phyloP scores from a whole-genome alignment of 2,329 filamentous ascomycete species.

The Aspergillus caelatus region DNA sequence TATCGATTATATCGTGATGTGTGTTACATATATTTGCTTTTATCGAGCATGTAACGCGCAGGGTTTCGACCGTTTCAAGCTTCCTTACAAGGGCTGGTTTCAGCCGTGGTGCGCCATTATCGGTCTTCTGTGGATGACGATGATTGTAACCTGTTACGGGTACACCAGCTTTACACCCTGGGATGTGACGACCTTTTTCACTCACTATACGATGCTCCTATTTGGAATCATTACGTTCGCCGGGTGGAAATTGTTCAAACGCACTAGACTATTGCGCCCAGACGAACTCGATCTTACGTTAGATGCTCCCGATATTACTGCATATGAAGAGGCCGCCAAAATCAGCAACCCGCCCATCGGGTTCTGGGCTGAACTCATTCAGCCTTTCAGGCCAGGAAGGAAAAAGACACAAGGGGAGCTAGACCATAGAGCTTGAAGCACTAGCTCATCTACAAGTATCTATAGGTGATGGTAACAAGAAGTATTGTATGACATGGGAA shows the following conservation, averaged over 20 bases:
- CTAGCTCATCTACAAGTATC: not conserved
- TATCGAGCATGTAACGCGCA: slow-evolving; percentile 68
- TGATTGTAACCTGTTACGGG: slow-evolving; percentile 72
- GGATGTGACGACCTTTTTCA: slow-evolving; percentile 68
- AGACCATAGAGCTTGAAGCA: not conserved
- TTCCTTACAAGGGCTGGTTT: slow-evolving; percentile 67
- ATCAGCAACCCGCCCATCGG: slow-evolving; percentile 14
- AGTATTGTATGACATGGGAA: not conserved
- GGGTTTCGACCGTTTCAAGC: slow-evolving; percentile 62
- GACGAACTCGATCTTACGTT: slow-evolving; percentile 15
- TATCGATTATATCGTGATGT: slow-evolving; percentile 54
- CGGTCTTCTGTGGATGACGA: slow-evolving; percentile 60
- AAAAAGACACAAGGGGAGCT: not conserved
- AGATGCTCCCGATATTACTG: slow-evolving; percentile 16
- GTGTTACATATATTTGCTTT: slow-evolving; percentile 70
- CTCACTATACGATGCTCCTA: slow-evolving; percentile 68
- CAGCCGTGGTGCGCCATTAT: slow-evolving; percentile 73
- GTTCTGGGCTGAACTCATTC: slow-evolving; percentile 18
- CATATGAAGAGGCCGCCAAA: slow-evolving; percentile 16
- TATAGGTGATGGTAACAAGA: not conserved
- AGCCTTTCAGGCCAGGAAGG: not conserved
- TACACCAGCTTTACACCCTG: slow-evolving; percentile 74
- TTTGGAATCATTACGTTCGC: slow-evolving; percentile 67
- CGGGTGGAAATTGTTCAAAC: slow-evolving; percentile 60
- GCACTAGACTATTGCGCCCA: slow-evolving; percentile 7